A percentile compares a stretch with the other conserved stretches of the same genome.
Evolutionary conservation across 257 asterid species (phyloP).

Genomic region (Primulina tabacum): DNA sequence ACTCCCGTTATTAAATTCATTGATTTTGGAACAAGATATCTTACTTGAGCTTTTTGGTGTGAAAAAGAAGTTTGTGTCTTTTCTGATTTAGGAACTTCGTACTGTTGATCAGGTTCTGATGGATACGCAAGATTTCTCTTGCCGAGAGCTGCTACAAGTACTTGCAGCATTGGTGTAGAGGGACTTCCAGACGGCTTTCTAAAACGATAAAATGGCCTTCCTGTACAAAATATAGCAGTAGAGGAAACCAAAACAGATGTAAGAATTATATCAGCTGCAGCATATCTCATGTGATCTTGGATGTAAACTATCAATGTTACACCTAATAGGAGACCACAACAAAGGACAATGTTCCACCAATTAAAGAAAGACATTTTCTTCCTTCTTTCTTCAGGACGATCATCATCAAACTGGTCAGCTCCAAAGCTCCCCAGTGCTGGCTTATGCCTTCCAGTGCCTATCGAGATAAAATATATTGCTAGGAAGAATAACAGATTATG

Average conservation of each 20-base stretch:
- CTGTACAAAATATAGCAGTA: conserved; percentile 40
- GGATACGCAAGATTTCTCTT: conserved; percentile 60
- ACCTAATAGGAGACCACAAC: conserved; percentile 65
- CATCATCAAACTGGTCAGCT: conserved; percentile 92
- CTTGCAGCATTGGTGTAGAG: conserved; percentile 66
- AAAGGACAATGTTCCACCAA: conserved; percentile 89
- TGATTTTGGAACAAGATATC: neutral
- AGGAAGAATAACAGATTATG: conserved; percentile 66
- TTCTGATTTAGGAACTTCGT: conserved; percentile 56
- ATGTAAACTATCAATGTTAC: conserved; percentile 64
- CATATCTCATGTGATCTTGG: conserved; percentile 77
- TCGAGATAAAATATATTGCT: conserved; percentile 70
- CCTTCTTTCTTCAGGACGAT: conserved; percentile 57
- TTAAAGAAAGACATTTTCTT: conserved; percentile 81
- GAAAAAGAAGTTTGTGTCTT: conserved; percentile 46
- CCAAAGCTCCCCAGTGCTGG: conserved; percentile 94
- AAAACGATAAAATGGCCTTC: conserved; percentile 67
- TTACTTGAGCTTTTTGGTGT: conserved; percentile 68
- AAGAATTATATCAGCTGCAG: conserved; percentile 61
- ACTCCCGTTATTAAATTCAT: neutral
- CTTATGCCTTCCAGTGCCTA: conserved; percentile 90
- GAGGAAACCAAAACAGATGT: conserved; percentile 55
- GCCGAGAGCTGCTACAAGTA: conserved; percentile 57
- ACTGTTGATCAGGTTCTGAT: conserved; percentile 35
- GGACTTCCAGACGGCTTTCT: conserved; percentile 68